A percentile compares a stretch with the other conserved stretches of the same genome.
These are phyloP conservation scores for Conoideocrella luteorostrata DNA, from an alignment of 2,329 filamentous ascomycete species.

Conservation along the genomic window DNA sequence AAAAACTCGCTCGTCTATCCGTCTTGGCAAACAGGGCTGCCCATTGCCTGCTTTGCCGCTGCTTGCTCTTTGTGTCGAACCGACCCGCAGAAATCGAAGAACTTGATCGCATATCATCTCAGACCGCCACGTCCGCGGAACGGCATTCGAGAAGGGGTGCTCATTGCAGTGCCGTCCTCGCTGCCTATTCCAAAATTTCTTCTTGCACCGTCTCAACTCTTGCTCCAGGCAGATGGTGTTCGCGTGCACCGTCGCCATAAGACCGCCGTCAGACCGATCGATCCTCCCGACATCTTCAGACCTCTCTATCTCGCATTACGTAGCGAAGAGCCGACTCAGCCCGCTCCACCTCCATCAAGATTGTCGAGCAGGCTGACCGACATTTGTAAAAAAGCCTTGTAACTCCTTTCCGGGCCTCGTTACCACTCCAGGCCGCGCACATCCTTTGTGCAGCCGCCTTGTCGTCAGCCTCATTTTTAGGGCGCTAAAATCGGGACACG, in stretches of 20 bases:
- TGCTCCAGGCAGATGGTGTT: neutral
- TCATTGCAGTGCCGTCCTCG: conserved; percentile 5
- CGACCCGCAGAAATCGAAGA: conserved; percentile 3
- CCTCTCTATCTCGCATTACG: too few relatives aligned
- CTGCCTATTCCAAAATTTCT: conserved; percentile 1
- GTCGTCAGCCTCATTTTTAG: neutral
- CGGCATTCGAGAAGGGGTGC: conserved; percentile 5
- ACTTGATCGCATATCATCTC: neutral
- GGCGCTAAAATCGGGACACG: conserved; percentile 8
- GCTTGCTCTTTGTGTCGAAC: neutral
- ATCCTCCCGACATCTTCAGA: too few relatives aligned
- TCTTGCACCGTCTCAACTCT: neutral
- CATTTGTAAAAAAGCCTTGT: too few relatives aligned
- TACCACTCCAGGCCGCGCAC: too few relatives aligned
- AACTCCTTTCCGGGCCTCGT: too few relatives aligned
- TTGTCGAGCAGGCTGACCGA: too few relatives aligned
- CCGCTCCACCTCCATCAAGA: too few relatives aligned
- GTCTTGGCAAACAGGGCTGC: neutral
- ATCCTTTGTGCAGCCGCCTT: neutral
- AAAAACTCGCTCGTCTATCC: neutral
- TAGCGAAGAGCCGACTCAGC: neutral
- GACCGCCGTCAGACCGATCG: too few relatives aligned
- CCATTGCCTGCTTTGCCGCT: neutral
- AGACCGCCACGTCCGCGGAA: conserved; percentile 7
- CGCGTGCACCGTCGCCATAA: neutral